Percentiles rank a stretch among this genome's conserved stretches.
Conservation (phyloP, 2,329 filamentous ascomycete species). For the Stagonosporopsis chrysanthemi region DNA sequence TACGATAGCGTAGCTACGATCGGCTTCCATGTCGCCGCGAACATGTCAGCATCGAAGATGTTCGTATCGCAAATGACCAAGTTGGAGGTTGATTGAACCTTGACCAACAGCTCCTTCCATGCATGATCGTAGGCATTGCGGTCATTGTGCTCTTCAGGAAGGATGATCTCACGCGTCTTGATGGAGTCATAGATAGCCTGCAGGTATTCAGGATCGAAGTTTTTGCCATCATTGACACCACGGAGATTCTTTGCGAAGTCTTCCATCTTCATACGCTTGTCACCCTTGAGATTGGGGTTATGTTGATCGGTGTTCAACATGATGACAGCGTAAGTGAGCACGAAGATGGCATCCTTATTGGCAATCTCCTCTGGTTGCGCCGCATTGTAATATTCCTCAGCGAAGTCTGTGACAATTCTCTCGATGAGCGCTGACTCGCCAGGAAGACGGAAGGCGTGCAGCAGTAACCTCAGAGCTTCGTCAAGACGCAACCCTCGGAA, state of each 20-base stretch:
- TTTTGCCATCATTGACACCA: conserved; percentile 83
- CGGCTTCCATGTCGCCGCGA: conserved; percentile 92
- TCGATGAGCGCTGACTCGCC: conserved; percentile 94
- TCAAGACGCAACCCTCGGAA: conserved; percentile 87
- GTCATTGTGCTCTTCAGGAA: conserved; percentile 97
- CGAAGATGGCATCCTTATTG: conserved; percentile 85
- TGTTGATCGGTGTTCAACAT: conserved; percentile 98
- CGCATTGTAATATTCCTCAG: conserved; percentile 80
- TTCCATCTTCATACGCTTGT: conserved; percentile 82
- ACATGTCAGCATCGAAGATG: conserved; percentile 97
- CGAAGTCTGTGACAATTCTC: conserved; percentile 86
- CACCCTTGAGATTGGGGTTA: conserved; percentile 82
- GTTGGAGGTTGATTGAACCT: conserved; percentile 77
- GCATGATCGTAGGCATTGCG: conserved; percentile 96
- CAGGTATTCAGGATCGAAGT: conserved; percentile 85
- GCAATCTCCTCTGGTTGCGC: conserved; percentile 76
- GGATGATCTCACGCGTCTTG: conserved; percentile 90
- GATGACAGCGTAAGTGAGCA: conserved; percentile 95
- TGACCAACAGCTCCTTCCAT: conserved; percentile 92
- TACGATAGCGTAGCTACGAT: conserved; percentile 95
- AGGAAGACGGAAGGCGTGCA: conserved; percentile 91
- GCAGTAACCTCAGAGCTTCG: conserved; percentile 84
- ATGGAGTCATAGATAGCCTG: conserved; percentile 90
- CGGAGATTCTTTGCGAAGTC: conserved; percentile 90
- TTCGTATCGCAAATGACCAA: conserved; percentile 87